phyloP scores from a whole-genome alignment of 116 monocot species.

The Posidonia oceanica region DNA sequence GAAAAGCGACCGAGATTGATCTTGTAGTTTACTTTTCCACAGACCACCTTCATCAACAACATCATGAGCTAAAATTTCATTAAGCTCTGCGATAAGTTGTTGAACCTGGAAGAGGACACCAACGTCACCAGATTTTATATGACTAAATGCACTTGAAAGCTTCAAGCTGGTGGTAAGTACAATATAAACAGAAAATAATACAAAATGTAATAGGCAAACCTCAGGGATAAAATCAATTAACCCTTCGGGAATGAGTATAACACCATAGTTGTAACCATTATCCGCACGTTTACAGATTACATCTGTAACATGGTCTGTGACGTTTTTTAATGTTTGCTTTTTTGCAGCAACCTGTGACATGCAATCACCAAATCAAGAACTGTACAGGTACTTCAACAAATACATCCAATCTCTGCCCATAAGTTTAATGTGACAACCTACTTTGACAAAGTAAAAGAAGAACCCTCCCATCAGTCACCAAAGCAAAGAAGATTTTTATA shows the following conservation, averaged over 20 bases:
- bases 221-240: slow-evolving; percentile 97
- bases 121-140: too few species aligned
- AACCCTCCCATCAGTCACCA: too few species aligned
- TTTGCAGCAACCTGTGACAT: slow-evolving; percentile 79
- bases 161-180: too few species aligned
- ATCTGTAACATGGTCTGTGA: slow-evolving; percentile 88
- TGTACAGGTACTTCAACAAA: too few species aligned
- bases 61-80: slow-evolving; percentile 90
- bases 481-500: too few species aligned
- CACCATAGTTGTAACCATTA: slow-evolving; percentile 90
- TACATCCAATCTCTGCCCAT: too few species aligned
- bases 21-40: slow-evolving; percentile 77
- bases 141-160: too few species aligned
- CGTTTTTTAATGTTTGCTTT: slow-evolving; percentile 81
- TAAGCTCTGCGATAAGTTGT: slow-evolving; percentile 80
- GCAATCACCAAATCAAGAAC: too few species aligned
- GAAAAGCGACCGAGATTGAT: slow-evolving; percentile 56
- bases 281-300: slow-evolving; percentile 84
- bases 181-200: too few species aligned
- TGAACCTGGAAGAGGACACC: slow-evolving; percentile 51
- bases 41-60: slow-evolving; percentile 72
- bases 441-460: too few species aligned
- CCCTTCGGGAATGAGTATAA: slow-evolving; percentile 97
- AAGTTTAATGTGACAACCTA: too few species aligned
- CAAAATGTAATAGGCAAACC: slow-evolving; percentile 18